Conservation (phyloP, 495 filamentous ascomycete species). For the Talaromyces proteolyticus region DNA sequence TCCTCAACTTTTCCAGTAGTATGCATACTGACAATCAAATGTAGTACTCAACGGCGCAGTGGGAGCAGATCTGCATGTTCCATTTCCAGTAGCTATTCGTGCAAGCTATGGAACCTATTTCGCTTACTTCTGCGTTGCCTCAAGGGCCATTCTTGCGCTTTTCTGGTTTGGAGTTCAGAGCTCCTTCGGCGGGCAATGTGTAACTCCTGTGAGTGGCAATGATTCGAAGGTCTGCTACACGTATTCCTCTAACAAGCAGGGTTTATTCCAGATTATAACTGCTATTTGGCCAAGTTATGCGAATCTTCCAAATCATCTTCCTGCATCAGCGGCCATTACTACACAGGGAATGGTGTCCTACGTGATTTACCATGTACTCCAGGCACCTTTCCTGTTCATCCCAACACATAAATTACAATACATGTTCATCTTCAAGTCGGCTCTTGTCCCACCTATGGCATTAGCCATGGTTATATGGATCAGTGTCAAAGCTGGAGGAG, state of each 20-base stretch:
- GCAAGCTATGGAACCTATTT: conserved; percentile 47
- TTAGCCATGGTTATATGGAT: conserved; percentile 9
- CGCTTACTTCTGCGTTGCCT: conserved; percentile 38
- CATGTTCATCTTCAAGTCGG: conserved; percentile 44
- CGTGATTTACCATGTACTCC: conserved; percentile 41
- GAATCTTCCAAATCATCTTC: conserved; percentile 41
- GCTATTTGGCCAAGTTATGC: conserved; percentile 37
- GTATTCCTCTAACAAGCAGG: conserved; percentile 31
- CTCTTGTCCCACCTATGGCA: conserved; percentile 22
- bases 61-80: conserved; percentile 40
- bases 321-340: conserved; percentile 41
- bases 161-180: conserved; percentile 36
- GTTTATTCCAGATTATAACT: conserved; percentile 33
- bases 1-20: neutral
- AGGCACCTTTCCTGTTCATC: conserved; percentile 43
- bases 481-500: conserved; percentile 2
- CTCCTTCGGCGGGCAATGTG: conserved; percentile 10
- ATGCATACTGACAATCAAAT: neutral
- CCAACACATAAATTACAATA: conserved; percentile 43
- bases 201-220: conserved; percentile 8
- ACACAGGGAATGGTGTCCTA: conserved; percentile 42
- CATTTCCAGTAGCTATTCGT: conserved; percentile 35
- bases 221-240: neutral
- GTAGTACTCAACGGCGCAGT: conserved; percentile 43
- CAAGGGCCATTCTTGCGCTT: conserved; percentile 34